A percentile compares a stretch with the other conserved stretches of the same genome.
These are phyloP conservation scores for Huiozyma sinensis DNA, from an alignment of 805 yeast genomes.

Conservation along the genomic window DNA sequence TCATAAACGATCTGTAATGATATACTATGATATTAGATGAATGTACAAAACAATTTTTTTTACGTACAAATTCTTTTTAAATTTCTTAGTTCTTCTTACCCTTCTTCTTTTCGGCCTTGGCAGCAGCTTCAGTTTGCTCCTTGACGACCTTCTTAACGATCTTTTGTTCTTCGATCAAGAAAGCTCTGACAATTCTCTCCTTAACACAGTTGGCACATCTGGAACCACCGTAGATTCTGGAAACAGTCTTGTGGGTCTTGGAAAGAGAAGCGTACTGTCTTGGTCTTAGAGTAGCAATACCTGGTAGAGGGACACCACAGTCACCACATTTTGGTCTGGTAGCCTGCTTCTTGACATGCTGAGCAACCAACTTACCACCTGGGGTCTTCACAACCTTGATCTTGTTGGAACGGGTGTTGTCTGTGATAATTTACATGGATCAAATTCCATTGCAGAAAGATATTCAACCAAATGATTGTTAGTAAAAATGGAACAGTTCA, in stretches of 20 bases:
- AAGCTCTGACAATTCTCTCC: conserved; percentile 98
- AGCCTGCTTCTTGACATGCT: conserved; percentile 88
- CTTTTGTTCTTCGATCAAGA: conserved; percentile 99
- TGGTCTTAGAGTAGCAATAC: conserved; percentile 94
- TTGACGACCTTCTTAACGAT: conserved; percentile 97
- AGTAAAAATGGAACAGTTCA: neutral
- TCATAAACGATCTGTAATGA: too few relatives aligned
- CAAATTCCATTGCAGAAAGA: neutral
- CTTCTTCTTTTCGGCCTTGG: conserved; percentile 39
- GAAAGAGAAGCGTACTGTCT: conserved; percentile 92
- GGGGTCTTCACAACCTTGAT: conserved; percentile 99
- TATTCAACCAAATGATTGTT: neutral
- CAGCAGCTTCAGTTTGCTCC: conserved; percentile 87
- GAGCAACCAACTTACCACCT: conserved; percentile 97
- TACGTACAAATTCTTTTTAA: neutral
- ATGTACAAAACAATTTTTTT: neutral
- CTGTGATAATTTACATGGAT: conserved; percentile 29
- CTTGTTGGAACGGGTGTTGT: conserved; percentile 99
- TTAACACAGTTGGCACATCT: conserved; percentile 97
- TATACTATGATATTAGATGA: too few relatives aligned
- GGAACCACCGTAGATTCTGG: conserved; percentile 99
- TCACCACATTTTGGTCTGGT: conserved; percentile 84
- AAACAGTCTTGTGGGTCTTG: conserved; percentile 94
- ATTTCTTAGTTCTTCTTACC: neutral
- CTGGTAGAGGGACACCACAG: conserved; percentile 72